Evolutionary conservation across 208 protist genomes (phyloP), one percentile per base, ranked within the genome.

Genomic region (Balamuthia mandrillaris): DNA sequence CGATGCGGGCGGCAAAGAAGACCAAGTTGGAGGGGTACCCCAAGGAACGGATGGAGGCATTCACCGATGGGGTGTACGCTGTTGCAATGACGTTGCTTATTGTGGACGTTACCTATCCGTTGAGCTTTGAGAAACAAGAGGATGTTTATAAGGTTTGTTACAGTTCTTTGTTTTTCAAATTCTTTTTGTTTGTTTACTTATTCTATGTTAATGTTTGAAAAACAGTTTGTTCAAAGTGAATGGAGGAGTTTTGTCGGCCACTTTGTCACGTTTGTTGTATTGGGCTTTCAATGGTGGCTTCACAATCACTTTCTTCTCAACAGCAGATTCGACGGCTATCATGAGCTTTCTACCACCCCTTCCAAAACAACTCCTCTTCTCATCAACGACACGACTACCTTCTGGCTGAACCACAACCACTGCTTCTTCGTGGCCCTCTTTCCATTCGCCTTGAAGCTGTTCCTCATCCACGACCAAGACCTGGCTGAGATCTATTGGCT

Each of bases 51-150:
- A 44, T 72, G 39, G 63, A 72, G 21, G 33, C 49, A 33, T 72
- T 72, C 63, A 72, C 63, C 63, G 63, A 72, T 33, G 63, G 63
- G 39, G 63, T 72, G 21, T 72, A 72, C 39, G 63, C 63, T 41
- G 63, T 72, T 3, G 63, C 63, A 33, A 41, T 72, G n/a, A 72
- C 63, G n/a, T 41, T 72, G 10, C 49, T 72, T 41, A 33, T 72
- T 41, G 49, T 72, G 39, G 63, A 72, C 39, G 49, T 72, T 41
- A 41, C 21, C 6, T 72, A 72, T 12, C 63, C 63, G 9, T 0
- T 29, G 2, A 7, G 0, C 33, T 3, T 1, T n/a, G 21, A 31
- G 5, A 1, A 47, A 21, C 7, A 3, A 0, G 63, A 72, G 31
- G 10, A 33, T 5, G 12, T 72, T 4, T 33, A 33, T n/a, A n/a